Conservation (phyloP, 192 early-diverging fungal genomes). For the Rhizophagus sp. region DNA sequence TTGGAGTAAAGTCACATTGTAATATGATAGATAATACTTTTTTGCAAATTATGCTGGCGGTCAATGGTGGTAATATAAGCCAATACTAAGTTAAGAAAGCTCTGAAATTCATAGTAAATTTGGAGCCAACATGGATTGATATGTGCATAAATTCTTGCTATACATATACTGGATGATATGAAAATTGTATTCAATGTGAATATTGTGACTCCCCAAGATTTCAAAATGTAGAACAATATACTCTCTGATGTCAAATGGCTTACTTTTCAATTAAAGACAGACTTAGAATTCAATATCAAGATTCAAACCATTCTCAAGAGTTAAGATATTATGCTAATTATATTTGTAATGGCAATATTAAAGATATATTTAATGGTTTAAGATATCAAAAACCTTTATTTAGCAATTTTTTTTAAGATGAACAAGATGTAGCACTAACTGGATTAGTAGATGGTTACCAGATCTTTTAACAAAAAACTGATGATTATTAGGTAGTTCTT, state of each 20-base stretch:
- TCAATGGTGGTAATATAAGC: not conserved
- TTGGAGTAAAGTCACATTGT: too few species aligned
- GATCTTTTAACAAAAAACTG: conserved; percentile 8
- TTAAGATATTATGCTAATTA: conserved; percentile 1
- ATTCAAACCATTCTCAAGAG: not conserved
- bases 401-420: not conserved
- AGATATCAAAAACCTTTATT: not conserved
- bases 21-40: not conserved
- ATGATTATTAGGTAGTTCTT: not conserved
- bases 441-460: conserved; percentile 1
- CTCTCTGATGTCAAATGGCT: not conserved
- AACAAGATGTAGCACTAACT: not conserved
- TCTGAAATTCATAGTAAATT: not conserved
- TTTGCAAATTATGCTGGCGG: not conserved
- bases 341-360: not conserved
- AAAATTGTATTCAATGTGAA: not conserved
- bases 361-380: not conserved
- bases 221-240: not conserved
- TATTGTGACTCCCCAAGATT: not conserved
- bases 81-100: not conserved
- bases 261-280: conserved; percentile 5
- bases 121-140: not conserved
- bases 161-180: not conserved
- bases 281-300: not conserved
- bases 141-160: not conserved